Evolutionary conservation across 495 filamentous ascomycete genomes (phyloP).

Genomic region (Penicillium soppii): DNA sequence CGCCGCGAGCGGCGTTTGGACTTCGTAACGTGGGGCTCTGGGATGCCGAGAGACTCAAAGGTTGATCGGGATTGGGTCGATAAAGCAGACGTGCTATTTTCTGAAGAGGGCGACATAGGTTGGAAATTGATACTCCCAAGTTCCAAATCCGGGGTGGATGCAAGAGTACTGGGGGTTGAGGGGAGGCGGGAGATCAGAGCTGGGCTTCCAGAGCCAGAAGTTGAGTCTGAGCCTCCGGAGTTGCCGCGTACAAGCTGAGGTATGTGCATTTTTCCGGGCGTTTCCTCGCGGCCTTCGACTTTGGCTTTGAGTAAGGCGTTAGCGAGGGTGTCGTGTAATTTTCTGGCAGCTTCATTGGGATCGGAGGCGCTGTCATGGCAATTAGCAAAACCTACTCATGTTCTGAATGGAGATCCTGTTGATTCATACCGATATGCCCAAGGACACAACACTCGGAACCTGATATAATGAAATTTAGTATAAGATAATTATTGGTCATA

Average conservation of each 20-base stretch:
- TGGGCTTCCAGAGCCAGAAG: conserved; percentile 9
- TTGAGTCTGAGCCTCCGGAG: conserved; percentile 11
- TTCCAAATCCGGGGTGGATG: conserved; percentile 16
- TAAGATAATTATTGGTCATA: background rate
- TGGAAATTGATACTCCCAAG: background rate
- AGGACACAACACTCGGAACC: conserved; percentile 76
- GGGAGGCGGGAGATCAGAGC: conserved; percentile 13
- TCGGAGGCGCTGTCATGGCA: conserved; percentile 30
- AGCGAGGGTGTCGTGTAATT: conserved; percentile 39
- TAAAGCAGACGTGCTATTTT: conserved; percentile 13
- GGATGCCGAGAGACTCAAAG: conserved; percentile 35
- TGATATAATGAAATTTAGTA: conserved; percentile 18
- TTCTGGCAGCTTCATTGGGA: conserved; percentile 48
- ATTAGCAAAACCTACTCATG: conserved; percentile 6
- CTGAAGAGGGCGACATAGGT: conserved; percentile 7
- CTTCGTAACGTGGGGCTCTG: conserved; percentile 39
- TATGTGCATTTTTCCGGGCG: conserved; percentile 25
- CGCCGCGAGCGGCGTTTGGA: conserved; percentile 45
- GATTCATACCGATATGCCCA: conserved; percentile 43
- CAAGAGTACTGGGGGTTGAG: conserved; percentile 23
- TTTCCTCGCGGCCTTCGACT: conserved; percentile 23
- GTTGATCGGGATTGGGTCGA: conserved; percentile 31
- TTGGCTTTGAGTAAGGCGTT: conserved; percentile 37
- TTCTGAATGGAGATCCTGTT: background rate
- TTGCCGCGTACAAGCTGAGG: conserved; percentile 14